These are phyloP conservation scores for Tylopilus plumbeoviolaceoides DNA, from an alignment of 768 basidiomycete genomes.

Conservation along the genomic window DNA sequence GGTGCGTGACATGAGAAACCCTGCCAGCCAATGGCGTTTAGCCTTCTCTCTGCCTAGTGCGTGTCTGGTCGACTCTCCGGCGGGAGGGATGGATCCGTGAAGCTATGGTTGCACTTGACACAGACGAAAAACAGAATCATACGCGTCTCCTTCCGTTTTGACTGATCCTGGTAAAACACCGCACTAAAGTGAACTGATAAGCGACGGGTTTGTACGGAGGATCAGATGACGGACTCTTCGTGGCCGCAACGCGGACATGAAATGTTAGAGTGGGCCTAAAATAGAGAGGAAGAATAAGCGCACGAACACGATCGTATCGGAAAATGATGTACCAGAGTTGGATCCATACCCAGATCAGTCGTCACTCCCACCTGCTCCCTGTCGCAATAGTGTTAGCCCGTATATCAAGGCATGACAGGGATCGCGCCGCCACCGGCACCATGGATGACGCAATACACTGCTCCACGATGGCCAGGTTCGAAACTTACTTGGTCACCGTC, in stretches of 20 bases:
- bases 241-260: conserved; percentile 78
- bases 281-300: neutral
- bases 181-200: conserved; percentile 48
- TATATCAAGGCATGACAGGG: neutral
- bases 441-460: neutral
- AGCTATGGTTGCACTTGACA: conserved; percentile 73
- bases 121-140: conserved; percentile 95
- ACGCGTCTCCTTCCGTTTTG: conserved; percentile 90
- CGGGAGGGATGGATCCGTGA: conserved; percentile 63
- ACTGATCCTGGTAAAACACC: conserved; percentile 96
- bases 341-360: conserved; percentile 80
- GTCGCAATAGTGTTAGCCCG: conserved; percentile 8
- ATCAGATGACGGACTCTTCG: conserved; percentile 61
- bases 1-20: conserved; percentile 3
- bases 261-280: conserved; percentile 79
- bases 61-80: conserved; percentile 38
- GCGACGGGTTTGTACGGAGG: neutral
- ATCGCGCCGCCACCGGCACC: conserved; percentile 14
- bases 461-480: neutral
- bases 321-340: conserved; percentile 64
- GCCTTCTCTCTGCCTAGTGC: conserved; percentile 10
- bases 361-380: conserved; percentile 95
- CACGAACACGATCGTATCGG: neutral
- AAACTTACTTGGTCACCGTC: conserved; percentile 81
- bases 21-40: neutral